Conservation (phyloP, 345 rosid species). For the Lumnitzera racemosa region DNA sequence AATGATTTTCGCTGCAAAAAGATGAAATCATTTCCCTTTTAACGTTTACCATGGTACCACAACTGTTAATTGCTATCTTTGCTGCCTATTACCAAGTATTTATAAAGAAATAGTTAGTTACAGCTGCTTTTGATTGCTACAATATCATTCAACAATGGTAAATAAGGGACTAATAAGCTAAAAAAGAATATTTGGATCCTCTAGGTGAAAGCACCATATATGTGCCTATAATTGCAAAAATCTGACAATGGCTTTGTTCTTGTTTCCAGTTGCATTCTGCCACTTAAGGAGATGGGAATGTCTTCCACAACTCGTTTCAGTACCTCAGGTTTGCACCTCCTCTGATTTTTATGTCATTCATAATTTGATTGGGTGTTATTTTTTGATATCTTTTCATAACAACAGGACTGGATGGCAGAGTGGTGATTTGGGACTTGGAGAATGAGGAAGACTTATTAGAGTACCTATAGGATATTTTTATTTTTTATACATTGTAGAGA, state of each 20-base stretch:
- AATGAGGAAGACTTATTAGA: constrained; percentile 47
- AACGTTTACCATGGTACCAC: too few relatives aligned
- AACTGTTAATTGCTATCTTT: too few relatives aligned
- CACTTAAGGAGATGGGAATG: constrained; percentile 41
- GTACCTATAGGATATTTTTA: constrained; percentile 2
- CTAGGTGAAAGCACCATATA: background rate
- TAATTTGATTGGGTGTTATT: background rate
- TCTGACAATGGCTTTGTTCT: background rate
- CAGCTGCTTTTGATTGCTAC: too few relatives aligned
- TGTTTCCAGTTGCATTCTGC: constrained; percentile 47
- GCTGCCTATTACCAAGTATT: too few relatives aligned
- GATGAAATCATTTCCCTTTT: too few relatives aligned
- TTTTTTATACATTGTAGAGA: too few relatives aligned
- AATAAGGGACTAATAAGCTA: too few relatives aligned
- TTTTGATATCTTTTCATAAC: background rate
- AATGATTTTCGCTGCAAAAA: too few relatives aligned
- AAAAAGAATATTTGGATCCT: background rate
- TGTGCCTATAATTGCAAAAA: background rate
- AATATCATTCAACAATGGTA: too few relatives aligned
- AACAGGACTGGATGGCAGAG: constrained; percentile 84
- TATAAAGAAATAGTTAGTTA: too few relatives aligned
- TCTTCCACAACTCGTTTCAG: constrained; percentile 64
- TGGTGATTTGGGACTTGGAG: constrained; percentile 82
- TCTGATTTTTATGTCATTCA: background rate
- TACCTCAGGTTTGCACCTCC: constrained; percentile 60